These are phyloP conservation scores for Iris pallida DNA, from an alignment of 116 monocot species.

Conservation along the genomic window DNA sequence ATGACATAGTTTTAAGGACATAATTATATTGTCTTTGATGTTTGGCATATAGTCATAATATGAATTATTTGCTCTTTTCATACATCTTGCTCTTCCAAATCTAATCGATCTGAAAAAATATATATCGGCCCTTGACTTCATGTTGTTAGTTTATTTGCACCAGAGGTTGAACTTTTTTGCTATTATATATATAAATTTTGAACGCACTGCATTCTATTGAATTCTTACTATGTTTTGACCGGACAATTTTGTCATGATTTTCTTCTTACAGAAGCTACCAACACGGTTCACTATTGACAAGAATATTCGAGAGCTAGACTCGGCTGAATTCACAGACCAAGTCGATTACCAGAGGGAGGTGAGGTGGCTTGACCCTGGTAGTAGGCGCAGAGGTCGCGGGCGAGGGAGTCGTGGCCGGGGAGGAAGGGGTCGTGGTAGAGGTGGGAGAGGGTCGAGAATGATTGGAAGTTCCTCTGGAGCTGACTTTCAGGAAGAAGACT, in stretches of 20 bases:
- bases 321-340: slow-evolving; percentile 25
- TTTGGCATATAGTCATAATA: too few relatives aligned
- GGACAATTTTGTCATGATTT: not conserved
- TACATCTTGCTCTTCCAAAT: too few relatives aligned
- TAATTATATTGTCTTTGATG: too few relatives aligned
- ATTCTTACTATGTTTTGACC: not conserved
- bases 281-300: slow-evolving; percentile 43
- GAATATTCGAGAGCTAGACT: slow-evolving; percentile 31
- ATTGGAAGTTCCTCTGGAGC: slow-evolving; percentile 17
- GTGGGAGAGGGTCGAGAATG: slow-evolving; percentile 44
- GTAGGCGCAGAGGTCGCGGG: slow-evolving; percentile 50
- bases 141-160: too few relatives aligned
- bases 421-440: slow-evolving; percentile 51
- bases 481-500: slow-evolving; percentile 23
- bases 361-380: slow-evolving; percentile 48
- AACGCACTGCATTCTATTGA: too few relatives aligned
- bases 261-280: slow-evolving; percentile 50
- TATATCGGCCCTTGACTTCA: too few relatives aligned
- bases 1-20: too few relatives aligned
- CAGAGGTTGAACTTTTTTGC: too few relatives aligned
- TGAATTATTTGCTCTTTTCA: too few relatives aligned
- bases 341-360: slow-evolving; percentile 31
- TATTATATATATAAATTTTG: too few relatives aligned
- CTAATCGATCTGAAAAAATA: too few relatives aligned
- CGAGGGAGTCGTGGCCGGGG: slow-evolving; percentile 44